Percentiles rank a stretch among this genome's conserved stretches.
These are phyloP conservation scores for Quercus mongolica DNA, from an alignment of 306 rosid genomes.

Conservation along the genomic window DNA sequence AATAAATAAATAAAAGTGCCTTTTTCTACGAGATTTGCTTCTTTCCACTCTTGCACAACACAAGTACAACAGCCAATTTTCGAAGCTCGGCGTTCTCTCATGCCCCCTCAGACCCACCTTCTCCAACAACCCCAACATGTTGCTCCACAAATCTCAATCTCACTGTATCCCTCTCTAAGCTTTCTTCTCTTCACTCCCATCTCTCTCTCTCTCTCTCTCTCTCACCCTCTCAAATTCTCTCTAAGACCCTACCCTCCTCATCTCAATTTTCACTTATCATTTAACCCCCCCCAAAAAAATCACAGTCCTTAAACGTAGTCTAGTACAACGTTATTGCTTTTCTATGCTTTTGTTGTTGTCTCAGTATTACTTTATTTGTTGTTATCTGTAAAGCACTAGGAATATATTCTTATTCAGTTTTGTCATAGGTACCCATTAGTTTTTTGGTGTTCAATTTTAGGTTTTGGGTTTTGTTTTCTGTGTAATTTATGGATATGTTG, in stretches of 20 bases:
- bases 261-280: not conserved
- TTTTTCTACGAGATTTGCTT: not conserved
- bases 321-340: not conserved
- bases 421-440: not conserved
- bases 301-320: not conserved
- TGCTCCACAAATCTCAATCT: not conserved
- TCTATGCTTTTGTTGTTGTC: not conserved
- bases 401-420: not conserved
- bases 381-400: not conserved
- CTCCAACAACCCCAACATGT: conserved; percentile 4
- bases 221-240: not conserved
- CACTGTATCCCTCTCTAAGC: not conserved
- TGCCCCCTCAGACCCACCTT: no score
- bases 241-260: not conserved
- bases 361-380: not conserved
- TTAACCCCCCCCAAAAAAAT: not conserved
- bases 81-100: no score
- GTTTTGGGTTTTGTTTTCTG: conserved; percentile 17
- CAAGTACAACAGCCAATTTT: not conserved
- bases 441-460: conserved; percentile 1
- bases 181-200: not conserved
- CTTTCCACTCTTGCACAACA: not conserved
- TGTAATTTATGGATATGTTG: conserved; percentile 25
- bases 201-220: not conserved
- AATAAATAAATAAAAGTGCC: not conserved